Base-by-base conservation (phyloP, 2,329 filamentous ascomycete species). In the Dactylella cylindrospora region DNA sequence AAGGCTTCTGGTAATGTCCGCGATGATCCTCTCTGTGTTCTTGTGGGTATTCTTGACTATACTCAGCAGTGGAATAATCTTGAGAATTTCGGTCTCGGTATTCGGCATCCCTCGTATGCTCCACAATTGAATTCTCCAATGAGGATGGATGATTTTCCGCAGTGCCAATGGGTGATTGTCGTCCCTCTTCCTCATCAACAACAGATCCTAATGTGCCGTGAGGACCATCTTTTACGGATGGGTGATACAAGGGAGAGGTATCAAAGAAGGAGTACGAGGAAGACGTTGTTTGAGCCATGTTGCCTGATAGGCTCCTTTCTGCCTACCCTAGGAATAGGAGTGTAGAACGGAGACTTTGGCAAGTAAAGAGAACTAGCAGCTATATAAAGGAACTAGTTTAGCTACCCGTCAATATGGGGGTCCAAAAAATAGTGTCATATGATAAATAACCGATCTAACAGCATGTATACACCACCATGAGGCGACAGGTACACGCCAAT, bases 201-300 rank as follows among this genome's bases (percentile, higher is more conserved):
- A 49, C 39, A 31, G 43, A 44, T 39, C 53, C 15, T 39, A 28
- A n/a, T 19, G 20, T 46, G 15, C 50, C 50, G 39, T 54, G 50
- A 13, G 32, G 35, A 13, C 43, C 26, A 12, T 62, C 57, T 26
- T 64, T 64, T 10, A 64, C 51, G 13, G 59, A 64, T 19, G 59
- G 51, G 39, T 64, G 59, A 31, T 64, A 64, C 31, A 64, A 52
- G n/a, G 59, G 59, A 41, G 59, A 64, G 33, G 55, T 55, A 25
- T 57, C 52, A 45, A 64, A 64, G 40, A 55, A 64, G 32, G 52
- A 64, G 28, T 54, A 64, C 4, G 59, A 64, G 12, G 57, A 62
- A 9, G 57, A 62, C 22, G 38, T 53, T 20, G 49, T 62, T 33
- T 62, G 57, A 28, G 57, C 57, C 57, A 62, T 62, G 23, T 52